Conservation (phyloP, 2,329 filamentous ascomycete species). For the Mycosphaerella sp. region DNA sequence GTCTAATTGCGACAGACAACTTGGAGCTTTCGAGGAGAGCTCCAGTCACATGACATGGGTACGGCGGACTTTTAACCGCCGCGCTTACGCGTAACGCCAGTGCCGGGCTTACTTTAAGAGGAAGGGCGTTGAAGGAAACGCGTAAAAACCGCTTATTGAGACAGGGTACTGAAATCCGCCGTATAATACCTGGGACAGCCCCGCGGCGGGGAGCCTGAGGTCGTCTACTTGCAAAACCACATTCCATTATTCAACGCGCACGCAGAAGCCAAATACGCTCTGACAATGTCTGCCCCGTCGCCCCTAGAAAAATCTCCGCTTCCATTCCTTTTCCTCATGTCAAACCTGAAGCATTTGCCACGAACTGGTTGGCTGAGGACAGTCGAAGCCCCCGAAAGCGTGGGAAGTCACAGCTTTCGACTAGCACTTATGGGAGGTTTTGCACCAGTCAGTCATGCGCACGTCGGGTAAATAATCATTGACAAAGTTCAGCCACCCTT, state of each 20-base stretch:
- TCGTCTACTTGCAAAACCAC: conserved; percentile 1
- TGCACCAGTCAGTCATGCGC: conserved; percentile 4
- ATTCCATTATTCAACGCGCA: conserved; percentile 4
- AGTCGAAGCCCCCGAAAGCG: conserved; percentile 3
- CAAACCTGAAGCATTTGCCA: conserved; percentile 4
- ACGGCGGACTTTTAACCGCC: no score
- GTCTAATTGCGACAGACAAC: conserved; percentile 3
- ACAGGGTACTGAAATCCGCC: no score
- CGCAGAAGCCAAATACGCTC: conserved; percentile 3
- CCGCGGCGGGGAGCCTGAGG: neutral
- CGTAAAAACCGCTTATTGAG: no score
- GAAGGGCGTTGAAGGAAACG: no score
- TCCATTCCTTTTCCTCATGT: conserved; percentile 4
- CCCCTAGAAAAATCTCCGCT: conserved; percentile 2
- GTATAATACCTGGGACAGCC: conserved; percentile 1
- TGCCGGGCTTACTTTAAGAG: no score
- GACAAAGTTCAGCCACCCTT: conserved; percentile 3
- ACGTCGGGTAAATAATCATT: conserved; percentile 4
- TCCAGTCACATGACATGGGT: conserved; percentile 4
- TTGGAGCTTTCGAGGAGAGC: neutral
- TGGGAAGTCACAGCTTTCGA: conserved; percentile 4
- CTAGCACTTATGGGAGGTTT: conserved; percentile 3
- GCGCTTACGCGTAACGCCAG: no score
- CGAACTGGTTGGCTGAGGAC: conserved; percentile 3
- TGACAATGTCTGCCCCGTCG: conserved; percentile 3